Conservation (phyloP, 441 rosid genomes). For the Capsella rubella region DNA sequence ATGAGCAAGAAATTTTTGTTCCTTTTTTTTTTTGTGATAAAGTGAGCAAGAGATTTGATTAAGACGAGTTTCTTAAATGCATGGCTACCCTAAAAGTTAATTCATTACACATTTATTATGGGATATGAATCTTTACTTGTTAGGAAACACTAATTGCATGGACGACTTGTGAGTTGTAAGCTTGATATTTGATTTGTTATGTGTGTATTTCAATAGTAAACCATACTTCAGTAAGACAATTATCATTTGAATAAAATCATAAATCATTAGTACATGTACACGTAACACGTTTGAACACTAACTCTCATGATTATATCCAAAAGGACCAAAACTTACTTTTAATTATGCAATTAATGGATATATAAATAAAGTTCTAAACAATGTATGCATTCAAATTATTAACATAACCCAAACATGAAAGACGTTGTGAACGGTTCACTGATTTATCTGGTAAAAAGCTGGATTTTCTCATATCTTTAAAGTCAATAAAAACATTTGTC, state of each 20-base stretch:
- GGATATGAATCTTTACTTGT: no score
- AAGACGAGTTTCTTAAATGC: no score
- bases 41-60: no score
- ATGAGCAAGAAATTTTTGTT: no score
- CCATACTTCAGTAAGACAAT: no score
- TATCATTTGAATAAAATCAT: not conserved
- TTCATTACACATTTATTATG: no score
- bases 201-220: no score
- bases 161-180: no score
- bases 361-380: not conserved
- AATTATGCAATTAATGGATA: not conserved
- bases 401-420: slow-evolving; percentile 2
- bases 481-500: slow-evolving; percentile 36
- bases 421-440: slow-evolving; percentile 26
- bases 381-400: not conserved
- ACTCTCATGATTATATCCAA: not conserved
- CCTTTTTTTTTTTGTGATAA: no score
- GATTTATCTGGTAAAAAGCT: not conserved
- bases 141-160: no score
- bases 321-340: not conserved
- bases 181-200: no score
- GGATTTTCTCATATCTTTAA: not conserved
- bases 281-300: not conserved
- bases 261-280: not conserved
- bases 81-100: no score